These are phyloP conservation scores for Podospora comata DNA, from an alignment of 495 filamentous ascomycete species.

Conservation along the genomic window DNA sequence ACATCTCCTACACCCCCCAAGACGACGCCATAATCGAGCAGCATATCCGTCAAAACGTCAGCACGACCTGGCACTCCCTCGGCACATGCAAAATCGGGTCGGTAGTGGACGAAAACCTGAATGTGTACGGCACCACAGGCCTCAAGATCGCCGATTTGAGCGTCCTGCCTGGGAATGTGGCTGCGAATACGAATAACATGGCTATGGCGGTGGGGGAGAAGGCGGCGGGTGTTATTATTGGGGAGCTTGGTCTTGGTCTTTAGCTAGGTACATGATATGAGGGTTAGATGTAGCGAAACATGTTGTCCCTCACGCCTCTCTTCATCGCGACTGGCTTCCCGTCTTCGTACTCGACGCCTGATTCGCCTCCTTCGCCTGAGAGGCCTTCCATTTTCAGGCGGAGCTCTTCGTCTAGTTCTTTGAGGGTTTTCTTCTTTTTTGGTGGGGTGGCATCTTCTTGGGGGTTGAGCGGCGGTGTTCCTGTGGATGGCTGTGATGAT, in stretches of 20 bases:
- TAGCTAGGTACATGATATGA: not conserved
- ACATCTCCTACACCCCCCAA: constrained; percentile 36
- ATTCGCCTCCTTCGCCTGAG: constrained; percentile 69
- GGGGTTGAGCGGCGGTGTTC: not conserved
- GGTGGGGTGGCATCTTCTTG: not conserved
- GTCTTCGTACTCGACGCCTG: constrained; percentile 78
- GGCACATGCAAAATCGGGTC: constrained; percentile 30
- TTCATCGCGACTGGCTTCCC: constrained; percentile 75
- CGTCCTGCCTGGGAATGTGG: constrained; percentile 58
- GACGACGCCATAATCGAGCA: constrained; percentile 43
- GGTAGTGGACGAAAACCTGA: constrained; percentile 26
- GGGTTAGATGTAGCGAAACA: constrained; percentile 54
- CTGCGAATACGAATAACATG: constrained; percentile 59
- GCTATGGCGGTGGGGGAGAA: constrained; percentile 60
- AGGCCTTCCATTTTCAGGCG: constrained; percentile 62
- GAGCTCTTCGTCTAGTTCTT: constrained; percentile 67
- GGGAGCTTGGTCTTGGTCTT: constrained; percentile 42
- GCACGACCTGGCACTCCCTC: constrained; percentile 32
- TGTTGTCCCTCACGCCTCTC: constrained; percentile 70
- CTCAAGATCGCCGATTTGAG: constrained; percentile 36
- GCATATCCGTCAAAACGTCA: constrained; percentile 16
- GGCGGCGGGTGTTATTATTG: constrained; percentile 55
- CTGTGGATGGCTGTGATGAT: not conserved
- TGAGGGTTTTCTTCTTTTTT: constrained; percentile 43
- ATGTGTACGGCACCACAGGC: constrained; percentile 22